These are phyloP conservation scores for Alternaria sp. DNA, from an alignment of 2,329 filamentous ascomycete genomes.

Conservation along the genomic window DNA sequence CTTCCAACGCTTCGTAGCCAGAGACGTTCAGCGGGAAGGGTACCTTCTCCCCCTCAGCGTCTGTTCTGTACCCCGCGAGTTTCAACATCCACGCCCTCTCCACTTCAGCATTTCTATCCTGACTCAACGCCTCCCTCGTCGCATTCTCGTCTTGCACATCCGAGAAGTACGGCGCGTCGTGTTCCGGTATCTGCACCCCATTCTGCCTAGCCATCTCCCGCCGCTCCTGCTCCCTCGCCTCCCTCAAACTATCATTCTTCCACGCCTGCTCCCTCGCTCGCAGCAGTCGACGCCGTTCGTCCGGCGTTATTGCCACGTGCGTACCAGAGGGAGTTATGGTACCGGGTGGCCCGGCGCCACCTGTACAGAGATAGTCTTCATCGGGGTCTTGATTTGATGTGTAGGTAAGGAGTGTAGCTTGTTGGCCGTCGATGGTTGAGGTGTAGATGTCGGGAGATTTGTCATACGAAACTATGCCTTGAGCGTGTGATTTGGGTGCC, in stretches of 20 bases:
- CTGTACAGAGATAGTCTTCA: not conserved
- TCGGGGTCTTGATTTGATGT: not conserved
- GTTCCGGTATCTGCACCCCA: not conserved
- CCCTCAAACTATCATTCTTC: not conserved
- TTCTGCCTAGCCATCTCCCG: not conserved
- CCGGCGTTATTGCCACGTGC: not conserved
- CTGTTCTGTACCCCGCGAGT: not conserved
- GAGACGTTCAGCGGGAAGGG: not conserved
- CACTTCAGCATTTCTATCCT: not conserved
- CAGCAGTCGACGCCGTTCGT: not conserved
- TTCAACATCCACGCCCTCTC: not conserved
- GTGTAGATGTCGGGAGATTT: not conserved
- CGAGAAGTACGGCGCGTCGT: not conserved
- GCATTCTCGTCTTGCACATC: not conserved
- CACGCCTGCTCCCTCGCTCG: not conserved
- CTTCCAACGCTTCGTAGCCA: not conserved
- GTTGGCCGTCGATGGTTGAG: not conserved
- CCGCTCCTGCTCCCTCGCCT: not conserved
- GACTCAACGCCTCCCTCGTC: not conserved
- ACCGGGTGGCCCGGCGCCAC: not conserved
- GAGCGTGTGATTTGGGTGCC: not conserved
- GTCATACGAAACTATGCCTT: not conserved
- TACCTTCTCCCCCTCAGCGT: accelerated
- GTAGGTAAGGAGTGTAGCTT: not conserved
- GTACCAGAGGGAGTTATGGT: not conserved